A percentile compares a stretch with the other conserved stretches of the same genome.
Evolutionary conservation across 2,329 filamentous ascomycete genomes (phyloP).

Genomic region (Penicillium sp.): DNA sequence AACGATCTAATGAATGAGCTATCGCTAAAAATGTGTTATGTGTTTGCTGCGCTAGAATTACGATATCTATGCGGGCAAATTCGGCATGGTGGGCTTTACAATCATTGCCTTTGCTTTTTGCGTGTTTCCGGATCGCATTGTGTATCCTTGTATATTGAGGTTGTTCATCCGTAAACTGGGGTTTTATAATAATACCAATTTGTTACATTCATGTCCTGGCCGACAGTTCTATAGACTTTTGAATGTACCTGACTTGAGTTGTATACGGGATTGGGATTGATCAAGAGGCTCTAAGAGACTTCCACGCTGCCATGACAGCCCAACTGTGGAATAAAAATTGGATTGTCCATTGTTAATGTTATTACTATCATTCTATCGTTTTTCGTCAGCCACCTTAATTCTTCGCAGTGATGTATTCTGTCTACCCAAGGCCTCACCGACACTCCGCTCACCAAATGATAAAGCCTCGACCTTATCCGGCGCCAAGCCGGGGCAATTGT

Average conservation of each 20-base stretch:
- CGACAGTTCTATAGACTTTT: background rate
- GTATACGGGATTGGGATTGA: background rate
- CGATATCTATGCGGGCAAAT: background rate
- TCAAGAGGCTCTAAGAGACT: background rate
- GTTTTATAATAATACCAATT: background rate
- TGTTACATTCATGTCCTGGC: background rate
- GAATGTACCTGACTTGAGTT: background rate
- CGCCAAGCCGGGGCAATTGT: constrained; percentile 17
- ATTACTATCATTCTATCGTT: too few relatives aligned
- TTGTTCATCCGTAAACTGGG: background rate
- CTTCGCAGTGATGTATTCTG: background rate
- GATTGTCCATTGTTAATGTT: background rate
- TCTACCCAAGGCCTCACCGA: background rate
- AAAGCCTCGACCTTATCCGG: constrained; percentile 5
- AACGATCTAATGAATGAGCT: constrained; percentile 45
- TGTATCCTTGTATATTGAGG: constrained; percentile 4
- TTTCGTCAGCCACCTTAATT: background rate
- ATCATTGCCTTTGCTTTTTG: background rate
- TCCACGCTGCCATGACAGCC: background rate
- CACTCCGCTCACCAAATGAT: background rate
- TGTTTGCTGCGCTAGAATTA: constrained; percentile 5
- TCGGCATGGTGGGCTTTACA: background rate
- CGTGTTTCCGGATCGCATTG: background rate
- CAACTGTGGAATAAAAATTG: background rate
- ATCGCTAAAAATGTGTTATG: constrained; percentile 7